Base-by-base conservation (phyloP, 148 eudicot genomes). In the Polygonum aviculare region DNA sequence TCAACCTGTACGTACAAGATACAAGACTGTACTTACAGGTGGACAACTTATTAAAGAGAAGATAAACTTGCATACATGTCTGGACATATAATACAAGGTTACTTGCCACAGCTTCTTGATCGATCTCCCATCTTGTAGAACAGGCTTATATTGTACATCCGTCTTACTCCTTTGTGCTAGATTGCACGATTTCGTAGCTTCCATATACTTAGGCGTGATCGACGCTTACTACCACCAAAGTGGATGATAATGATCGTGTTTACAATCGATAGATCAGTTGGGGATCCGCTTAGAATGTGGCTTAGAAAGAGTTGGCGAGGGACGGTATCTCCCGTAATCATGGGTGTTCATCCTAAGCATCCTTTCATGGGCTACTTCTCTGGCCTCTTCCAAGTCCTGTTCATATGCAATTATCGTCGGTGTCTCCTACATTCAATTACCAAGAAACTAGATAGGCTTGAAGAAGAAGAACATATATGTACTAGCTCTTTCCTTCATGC, bases 281-380 rank as follows among this genome's bases (percentile, higher is more conserved):
- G 96, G 93, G 36, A 91, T 91, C 79, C 83, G 93, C 75, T 91
- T 91, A 82, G 75, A 86, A 82, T 85, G 89, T 76, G 93, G 96
- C 83, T 84, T 89, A 16, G 35, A 79, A 51, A 86, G 69, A 14
- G 85, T 35, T 26, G 96, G 96, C 4, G 92, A 51, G 12, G 92
- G 92, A 82, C 86, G 82, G 49, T 87, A 85, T 82, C 84, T 86
- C 75, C 96, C 96, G 83, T 91, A 91, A 73, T 91, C 96, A 52
- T 83, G 77, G 2, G 85, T 78, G 69, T 81, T 85, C 79, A 75
- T 82, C 80, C 84, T 83, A 7, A 88, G 84, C 78, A 89, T 60
- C 84, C 96, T 88, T 74, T 83, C 92, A 65, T 84, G 92, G 44
- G 86, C 54, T 44, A 15, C 21, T 67, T 33, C 69, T 5, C 1